Percentiles rank a stretch among this genome's conserved stretches.
phyloP scores from a whole-genome alignment of 805 yeast species.

The Kodamaea laetipori region DNA sequence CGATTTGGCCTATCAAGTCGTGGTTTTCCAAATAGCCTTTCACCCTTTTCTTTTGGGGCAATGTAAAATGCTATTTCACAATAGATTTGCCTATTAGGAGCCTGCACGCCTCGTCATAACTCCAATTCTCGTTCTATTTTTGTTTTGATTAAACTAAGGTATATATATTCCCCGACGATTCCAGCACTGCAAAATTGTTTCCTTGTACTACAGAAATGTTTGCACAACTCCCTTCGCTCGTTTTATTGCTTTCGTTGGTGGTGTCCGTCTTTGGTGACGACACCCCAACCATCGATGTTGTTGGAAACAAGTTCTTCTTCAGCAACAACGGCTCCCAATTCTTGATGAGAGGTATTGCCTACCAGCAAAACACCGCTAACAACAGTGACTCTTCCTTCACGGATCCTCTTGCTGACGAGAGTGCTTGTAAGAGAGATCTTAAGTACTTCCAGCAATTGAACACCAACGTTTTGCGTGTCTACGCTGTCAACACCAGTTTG shows the following conservation, averaged over 20 bases:
- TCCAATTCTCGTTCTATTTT: slow-evolving; percentile 6
- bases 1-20: slow-evolving; percentile 2
- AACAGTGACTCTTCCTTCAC: slow-evolving; percentile 23
- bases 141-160: slow-evolving; percentile 1
- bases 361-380: slow-evolving; percentile 43
- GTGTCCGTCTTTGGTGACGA: slow-evolving; percentile 13
- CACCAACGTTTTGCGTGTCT: slow-evolving; percentile 47
- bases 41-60: slow-evolving; percentile 2
- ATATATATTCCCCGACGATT: slow-evolving; percentile 3
- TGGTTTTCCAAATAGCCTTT: not conserved
- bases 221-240: slow-evolving; percentile 13
- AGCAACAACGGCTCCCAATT: slow-evolving; percentile 47
- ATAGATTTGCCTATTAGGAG: not conserved
- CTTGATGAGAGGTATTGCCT: slow-evolving; percentile 47
- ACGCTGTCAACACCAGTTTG: slow-evolving; percentile 41
- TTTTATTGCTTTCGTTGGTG: slow-evolving; percentile 8
- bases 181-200: not conserved
- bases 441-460: slow-evolving; percentile 38
- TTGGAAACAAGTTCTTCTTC: slow-evolving; percentile 46
- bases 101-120: slow-evolving; percentile 3
- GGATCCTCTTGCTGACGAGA: slow-evolving; percentile 46
- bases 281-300: slow-evolving; percentile 40
- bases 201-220: slow-evolving; percentile 5
- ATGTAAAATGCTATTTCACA: not conserved
- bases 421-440: slow-evolving; percentile 46